phyloP scores from a whole-genome alignment of 2,329 filamentous ascomycete species.

The Talaromyces sp. region DNA sequence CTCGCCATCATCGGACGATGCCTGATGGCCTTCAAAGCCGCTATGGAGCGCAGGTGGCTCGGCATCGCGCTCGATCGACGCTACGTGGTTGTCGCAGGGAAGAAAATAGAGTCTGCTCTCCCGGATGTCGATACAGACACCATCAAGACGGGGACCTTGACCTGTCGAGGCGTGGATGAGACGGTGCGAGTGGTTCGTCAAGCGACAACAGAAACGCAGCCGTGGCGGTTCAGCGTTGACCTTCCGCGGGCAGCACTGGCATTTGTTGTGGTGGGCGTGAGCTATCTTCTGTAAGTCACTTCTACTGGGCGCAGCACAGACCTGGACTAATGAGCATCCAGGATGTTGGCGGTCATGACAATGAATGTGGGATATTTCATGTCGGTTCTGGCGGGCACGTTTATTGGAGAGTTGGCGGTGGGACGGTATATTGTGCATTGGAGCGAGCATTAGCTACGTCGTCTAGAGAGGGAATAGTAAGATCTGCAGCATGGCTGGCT shows the following conservation, averaged over 20 bases:
- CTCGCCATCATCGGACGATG: conserved; percentile 68
- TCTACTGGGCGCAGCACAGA: neutral
- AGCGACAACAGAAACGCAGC: conserved; percentile 51
- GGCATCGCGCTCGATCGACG: conserved; percentile 69
- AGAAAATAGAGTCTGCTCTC: conserved; percentile 57
- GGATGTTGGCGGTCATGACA: conserved; percentile 91
- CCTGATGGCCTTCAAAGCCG: conserved; percentile 66
- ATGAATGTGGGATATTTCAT: conserved; percentile 83
- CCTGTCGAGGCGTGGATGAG: conserved; percentile 77
- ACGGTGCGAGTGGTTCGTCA: conserved; percentile 69
- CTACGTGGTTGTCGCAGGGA: conserved; percentile 71
- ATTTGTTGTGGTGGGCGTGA: conserved; percentile 69
- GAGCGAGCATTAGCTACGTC: conserved; percentile 46
- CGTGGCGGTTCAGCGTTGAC: conserved; percentile 81
- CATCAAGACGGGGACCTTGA: conserved; percentile 61
- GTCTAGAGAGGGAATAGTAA: neutral
- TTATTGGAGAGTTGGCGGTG: conserved; percentile 78
- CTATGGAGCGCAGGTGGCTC: conserved; percentile 62
- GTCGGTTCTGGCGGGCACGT: conserved; percentile 72
- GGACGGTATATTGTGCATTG: conserved; percentile 61
- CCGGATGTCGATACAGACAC: conserved; percentile 41
- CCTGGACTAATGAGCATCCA: conserved; percentile 35
- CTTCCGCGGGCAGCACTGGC: conserved; percentile 68
- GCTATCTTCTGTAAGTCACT: conserved; percentile 75
- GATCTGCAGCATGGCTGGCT: neutral